phyloP scores from a whole-genome alignment of 1,139 yeast species.

The Debaryomyces subglobosus region DNA sequence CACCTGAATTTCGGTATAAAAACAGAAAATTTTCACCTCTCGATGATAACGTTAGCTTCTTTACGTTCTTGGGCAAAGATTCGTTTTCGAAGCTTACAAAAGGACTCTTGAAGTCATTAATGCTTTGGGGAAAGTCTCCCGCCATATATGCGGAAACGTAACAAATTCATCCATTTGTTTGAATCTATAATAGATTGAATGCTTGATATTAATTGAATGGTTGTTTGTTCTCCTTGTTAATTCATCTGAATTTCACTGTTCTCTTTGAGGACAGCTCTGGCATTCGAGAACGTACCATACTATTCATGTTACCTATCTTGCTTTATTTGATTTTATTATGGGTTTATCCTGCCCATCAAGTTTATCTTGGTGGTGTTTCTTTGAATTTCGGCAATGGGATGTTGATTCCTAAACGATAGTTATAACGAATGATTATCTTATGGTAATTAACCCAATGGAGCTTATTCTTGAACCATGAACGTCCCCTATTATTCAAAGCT shows the following conservation, averaged over 20 bases:
- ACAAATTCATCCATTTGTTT: slow-evolving; percentile 42
- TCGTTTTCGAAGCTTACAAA: slow-evolving; percentile 83
- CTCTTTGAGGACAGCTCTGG: slow-evolving; percentile 18
- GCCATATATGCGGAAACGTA: slow-evolving; percentile 72
- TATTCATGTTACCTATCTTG: slow-evolving; percentile 11
- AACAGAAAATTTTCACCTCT: slow-evolving; percentile 9
- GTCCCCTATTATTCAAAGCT: slow-evolving; percentile 37
- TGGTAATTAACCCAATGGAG: slow-evolving; percentile 80
- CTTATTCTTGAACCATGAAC: slow-evolving; percentile 78
- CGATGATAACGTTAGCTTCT: slow-evolving; percentile 23
- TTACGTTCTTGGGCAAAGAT: slow-evolving; percentile 70
- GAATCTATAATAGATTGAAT: slow-evolving; percentile 10
- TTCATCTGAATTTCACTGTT: slow-evolving; percentile 17
- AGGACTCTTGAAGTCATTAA: slow-evolving; percentile 36
- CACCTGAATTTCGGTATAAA: neutral
- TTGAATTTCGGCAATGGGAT: slow-evolving; percentile 61
- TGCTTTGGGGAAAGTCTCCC: slow-evolving; percentile 98
- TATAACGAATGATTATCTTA: slow-evolving; percentile 64
- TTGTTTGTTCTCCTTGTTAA: slow-evolving; percentile 13
- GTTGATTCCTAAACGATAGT: slow-evolving; percentile 69
- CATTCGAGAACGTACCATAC: slow-evolving; percentile 8
- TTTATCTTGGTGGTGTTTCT: slow-evolving; percentile 13
- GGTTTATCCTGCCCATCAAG: slow-evolving; percentile 4
- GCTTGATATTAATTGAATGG: neutral
- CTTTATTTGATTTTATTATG: slow-evolving; percentile 9